Percentiles rank a stretch among this genome's conserved stretches.
phyloP scores from a whole-genome alignment of 2,329 filamentous ascomycete genomes.

The Thielaviopsis euricoi region DNA sequence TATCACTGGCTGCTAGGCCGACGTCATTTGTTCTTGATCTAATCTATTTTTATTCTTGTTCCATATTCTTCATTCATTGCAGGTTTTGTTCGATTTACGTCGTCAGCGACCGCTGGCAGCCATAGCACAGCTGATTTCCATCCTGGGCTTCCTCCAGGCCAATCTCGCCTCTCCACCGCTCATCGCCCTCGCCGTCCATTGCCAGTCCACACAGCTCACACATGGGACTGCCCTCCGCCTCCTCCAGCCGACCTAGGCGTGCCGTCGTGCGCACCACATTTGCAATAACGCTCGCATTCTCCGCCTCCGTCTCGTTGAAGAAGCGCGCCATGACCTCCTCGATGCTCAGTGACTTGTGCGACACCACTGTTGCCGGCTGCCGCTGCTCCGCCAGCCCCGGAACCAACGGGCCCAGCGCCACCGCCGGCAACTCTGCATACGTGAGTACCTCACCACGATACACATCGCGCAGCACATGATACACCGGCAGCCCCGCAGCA shows the following conservation, averaged over 20 bases:
- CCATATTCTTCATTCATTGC: background rate
- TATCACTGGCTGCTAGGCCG: background rate
- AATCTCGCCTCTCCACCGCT: constrained; percentile 45
- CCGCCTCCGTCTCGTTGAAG: constrained; percentile 54
- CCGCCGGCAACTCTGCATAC: constrained; percentile 40
- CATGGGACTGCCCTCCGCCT: constrained; percentile 14
- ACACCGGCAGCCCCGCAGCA: constrained; percentile 25
- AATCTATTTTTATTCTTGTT: constrained; percentile 2
- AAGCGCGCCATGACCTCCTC: constrained; percentile 82
- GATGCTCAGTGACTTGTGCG: constrained; percentile 67
- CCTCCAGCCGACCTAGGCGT: constrained; percentile 46
- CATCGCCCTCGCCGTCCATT: constrained; percentile 45
- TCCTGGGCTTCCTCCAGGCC: constrained; percentile 28
- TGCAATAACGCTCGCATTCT: constrained; percentile 74
- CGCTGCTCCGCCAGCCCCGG: constrained; percentile 20
- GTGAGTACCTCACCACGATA: constrained; percentile 62
- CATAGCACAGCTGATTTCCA: constrained; percentile 46
- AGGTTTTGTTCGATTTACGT: background rate
- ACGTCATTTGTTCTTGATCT: background rate
- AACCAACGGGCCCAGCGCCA: constrained; percentile 33
- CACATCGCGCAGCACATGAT: constrained; percentile 72
- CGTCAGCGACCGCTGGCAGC: constrained; percentile 44
- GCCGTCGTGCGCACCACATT: constrained; percentile 90
- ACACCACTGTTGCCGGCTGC: constrained; percentile 27
- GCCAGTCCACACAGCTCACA: constrained; percentile 41